phyloP scores from a whole-genome alignment of 1,284 basidiomycete species.

The Microbotryum silenes-acaulis region DNA sequence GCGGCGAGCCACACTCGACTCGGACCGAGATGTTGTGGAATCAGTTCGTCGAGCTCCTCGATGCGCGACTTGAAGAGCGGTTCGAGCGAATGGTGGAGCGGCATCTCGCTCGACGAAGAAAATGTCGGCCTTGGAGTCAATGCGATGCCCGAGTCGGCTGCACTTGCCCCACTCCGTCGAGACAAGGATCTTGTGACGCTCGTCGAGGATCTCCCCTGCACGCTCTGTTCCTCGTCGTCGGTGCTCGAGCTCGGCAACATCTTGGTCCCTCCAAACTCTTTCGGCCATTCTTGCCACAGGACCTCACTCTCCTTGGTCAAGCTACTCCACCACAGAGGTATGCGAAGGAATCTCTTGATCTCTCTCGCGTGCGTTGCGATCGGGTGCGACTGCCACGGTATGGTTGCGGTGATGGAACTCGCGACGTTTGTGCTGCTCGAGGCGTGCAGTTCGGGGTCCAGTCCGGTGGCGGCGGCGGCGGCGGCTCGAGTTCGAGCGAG shows the following conservation, averaged over 20 bases:
- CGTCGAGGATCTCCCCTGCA: not conserved
- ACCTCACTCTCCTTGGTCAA: slow-evolving; percentile 9
- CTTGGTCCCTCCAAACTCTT: slow-evolving; percentile 25
- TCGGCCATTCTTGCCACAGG: slow-evolving; percentile 20
- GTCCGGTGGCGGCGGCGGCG: not conserved
- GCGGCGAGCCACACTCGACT: slow-evolving; percentile 17
- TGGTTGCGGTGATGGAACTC: slow-evolving; percentile 3
- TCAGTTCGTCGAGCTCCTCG: slow-evolving; percentile 14
- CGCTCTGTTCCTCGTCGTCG: not conserved
- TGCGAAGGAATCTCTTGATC: not conserved
- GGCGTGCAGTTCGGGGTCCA: not conserved
- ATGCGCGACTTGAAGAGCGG: slow-evolving; percentile 17
- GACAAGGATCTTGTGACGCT: slow-evolving; percentile 5
- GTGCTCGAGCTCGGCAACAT: not conserved
- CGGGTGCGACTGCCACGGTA: slow-evolving; percentile 18
- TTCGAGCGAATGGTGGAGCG: slow-evolving; percentile 15
- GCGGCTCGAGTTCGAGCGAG: slow-evolving; percentile 1
- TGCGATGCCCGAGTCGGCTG: slow-evolving; percentile 21
- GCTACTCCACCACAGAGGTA: slow-evolving; percentile 1
- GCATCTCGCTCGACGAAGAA: not conserved
- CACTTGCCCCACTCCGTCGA: not conserved
- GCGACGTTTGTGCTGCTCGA: slow-evolving; percentile 17
- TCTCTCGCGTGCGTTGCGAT: not conserved
- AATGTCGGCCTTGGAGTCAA: slow-evolving; percentile 9
- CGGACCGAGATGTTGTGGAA: slow-evolving; percentile 4